These are phyloP conservation scores for Arthrobotrys conoides DNA, from an alignment of 2,329 filamentous ascomycete genomes.

Conservation along the genomic window DNA sequence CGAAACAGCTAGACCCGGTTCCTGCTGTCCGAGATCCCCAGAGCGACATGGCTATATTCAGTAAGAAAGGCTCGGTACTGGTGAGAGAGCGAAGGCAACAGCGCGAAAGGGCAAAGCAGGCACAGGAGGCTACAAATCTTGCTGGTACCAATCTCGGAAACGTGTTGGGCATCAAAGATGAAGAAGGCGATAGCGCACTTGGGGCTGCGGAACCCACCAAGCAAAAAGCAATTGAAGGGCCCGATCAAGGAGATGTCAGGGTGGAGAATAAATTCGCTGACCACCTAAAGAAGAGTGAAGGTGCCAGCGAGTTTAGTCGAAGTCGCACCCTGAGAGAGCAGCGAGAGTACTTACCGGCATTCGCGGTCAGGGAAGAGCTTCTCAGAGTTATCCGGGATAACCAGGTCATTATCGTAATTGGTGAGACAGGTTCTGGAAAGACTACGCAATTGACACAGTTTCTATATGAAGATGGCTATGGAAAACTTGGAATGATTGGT, in stretches of 20 bases:
- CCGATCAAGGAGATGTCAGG: constrained; percentile 74
- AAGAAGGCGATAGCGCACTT: constrained; percentile 86
- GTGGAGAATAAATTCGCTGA: constrained; percentile 84
- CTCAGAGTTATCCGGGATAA: constrained; percentile 94
- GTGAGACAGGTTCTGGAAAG: constrained; percentile 97
- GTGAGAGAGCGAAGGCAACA: constrained; percentile 93
- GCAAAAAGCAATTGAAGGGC: constrained; percentile 72
- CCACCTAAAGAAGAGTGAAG: constrained; percentile 85
- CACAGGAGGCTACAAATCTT: constrained; percentile 92
- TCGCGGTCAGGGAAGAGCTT: constrained; percentile 94
- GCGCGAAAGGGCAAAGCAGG: constrained; percentile 91
- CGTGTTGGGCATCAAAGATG: constrained; percentile 94
- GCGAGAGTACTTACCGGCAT: constrained; percentile 91
- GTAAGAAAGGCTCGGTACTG: constrained; percentile 91
- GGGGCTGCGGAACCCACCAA: constrained; percentile 70
- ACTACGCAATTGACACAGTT: constrained; percentile 98
- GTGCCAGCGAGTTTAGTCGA: constrained; percentile 90
- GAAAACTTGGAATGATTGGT: constrained; percentile 87
- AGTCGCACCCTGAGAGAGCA: constrained; percentile 93
- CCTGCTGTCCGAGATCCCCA: constrained; percentile 92
- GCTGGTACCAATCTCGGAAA: constrained; percentile 94
- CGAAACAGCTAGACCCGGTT: constrained; percentile 94
- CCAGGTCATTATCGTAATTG: constrained; percentile 95
- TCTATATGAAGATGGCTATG: constrained; percentile 94
- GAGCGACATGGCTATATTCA: constrained; percentile 99